Evolutionary conservation across 2,329 filamentous ascomycete genomes (phyloP).

Genomic region (Monilinia vaccinii-corymbosi): DNA sequence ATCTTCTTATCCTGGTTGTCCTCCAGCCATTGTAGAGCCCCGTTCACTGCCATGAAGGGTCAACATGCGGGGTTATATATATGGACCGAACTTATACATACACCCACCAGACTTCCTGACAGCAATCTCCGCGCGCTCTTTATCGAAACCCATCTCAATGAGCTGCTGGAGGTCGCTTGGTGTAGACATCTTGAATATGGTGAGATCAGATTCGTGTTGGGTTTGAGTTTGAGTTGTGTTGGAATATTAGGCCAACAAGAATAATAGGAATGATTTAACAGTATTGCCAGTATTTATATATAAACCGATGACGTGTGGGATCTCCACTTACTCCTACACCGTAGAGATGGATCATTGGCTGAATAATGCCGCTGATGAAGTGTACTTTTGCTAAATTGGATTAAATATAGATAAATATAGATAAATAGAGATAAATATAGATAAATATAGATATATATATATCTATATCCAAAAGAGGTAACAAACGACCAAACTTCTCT

Average conservation of each 20-base stretch:
- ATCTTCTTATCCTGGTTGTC: conserved; percentile 80
- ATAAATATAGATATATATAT: no score
- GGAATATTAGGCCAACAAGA: no score
- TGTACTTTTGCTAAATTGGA: no score
- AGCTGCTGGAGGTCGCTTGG: conserved; percentile 49
- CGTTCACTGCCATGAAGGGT: conserved; percentile 52
- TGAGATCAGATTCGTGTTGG: neutral
- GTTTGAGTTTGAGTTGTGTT: neutral
- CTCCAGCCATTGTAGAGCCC: conserved; percentile 90
- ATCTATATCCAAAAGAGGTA: no score
- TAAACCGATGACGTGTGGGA: no score
- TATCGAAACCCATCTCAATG: conserved; percentile 73
- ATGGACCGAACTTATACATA: conserved; percentile 36
- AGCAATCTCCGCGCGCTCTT: conserved; percentile 71
- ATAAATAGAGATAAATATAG: no score
- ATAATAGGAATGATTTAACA: no score
- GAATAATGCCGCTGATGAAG: no score
- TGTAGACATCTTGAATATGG: conserved; percentile 37
- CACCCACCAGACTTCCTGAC: conserved; percentile 74
- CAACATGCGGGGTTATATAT: conserved; percentile 9
- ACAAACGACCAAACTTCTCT: conserved; percentile 2
- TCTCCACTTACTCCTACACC: no score
- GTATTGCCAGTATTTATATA: no score
- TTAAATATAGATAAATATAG: neutral
- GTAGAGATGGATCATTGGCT: no score